phyloP scores from a whole-genome alignment of 176 grass and related monocot species.

The Lolium perenne region DNA sequence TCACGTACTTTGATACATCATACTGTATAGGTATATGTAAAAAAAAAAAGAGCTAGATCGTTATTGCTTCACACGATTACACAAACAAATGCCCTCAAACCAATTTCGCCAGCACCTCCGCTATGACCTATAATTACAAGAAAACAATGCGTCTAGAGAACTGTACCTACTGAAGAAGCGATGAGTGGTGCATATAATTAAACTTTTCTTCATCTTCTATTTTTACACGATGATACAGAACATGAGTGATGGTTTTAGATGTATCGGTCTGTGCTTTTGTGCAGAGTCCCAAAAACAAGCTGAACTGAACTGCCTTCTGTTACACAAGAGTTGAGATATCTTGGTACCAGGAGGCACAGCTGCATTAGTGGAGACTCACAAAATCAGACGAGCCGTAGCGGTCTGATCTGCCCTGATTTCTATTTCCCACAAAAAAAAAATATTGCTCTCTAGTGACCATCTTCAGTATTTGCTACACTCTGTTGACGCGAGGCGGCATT shows the following conservation, averaged over 20 bases:
- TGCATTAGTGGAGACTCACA: too few relatives aligned
- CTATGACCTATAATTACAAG: constrained; percentile 18
- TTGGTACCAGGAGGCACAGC: too few relatives aligned
- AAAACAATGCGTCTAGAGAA: constrained; percentile 15
- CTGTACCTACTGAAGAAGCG: neutral
- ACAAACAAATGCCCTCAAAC: neutral
- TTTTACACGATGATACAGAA: constrained; percentile 22
- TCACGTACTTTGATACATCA: too few relatives aligned
- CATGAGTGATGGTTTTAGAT: neutral
- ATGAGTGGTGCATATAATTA: constrained; percentile 16
- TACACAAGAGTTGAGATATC: too few relatives aligned
- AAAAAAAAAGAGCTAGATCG: neutral
- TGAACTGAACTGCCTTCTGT: too few relatives aligned
- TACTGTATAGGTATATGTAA: neutral
- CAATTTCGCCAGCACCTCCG: neutral
- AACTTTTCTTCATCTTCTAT: neutral
- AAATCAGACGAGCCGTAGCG: too few relatives aligned
- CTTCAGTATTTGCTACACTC: constrained; percentile 9
- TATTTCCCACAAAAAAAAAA: neutral
- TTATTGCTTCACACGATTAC: neutral
- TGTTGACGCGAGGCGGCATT: constrained; percentile 40
- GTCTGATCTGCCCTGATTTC: too few relatives aligned
- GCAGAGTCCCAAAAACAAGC: neutral
- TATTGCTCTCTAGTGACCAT: too few relatives aligned
- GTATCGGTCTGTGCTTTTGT: neutral